A percentile compares a stretch with the other conserved stretches of the same genome.
Evolutionary conservation across 2,329 filamentous ascomycete genomes (phyloP).

Genomic region (Mycosphaerella arachidis): DNA sequence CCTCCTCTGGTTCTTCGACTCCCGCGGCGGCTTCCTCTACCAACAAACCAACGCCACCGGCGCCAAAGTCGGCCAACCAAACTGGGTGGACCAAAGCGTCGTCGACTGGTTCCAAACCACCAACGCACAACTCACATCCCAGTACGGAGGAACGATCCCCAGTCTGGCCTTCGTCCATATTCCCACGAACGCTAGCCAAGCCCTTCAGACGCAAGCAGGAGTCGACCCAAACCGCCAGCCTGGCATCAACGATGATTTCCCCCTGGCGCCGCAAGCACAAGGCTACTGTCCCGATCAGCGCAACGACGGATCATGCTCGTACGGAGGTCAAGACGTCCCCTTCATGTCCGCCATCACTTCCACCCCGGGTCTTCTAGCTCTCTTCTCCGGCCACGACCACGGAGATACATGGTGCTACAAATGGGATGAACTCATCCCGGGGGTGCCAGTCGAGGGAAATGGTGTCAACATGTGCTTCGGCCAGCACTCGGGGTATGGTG

Average conservation of each 20-base stretch:
- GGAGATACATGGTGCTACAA: constrained; percentile 34
- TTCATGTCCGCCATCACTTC: constrained; percentile 61
- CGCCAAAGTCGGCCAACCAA: constrained; percentile 31
- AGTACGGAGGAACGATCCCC: constrained; percentile 35
- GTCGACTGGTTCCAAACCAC: constrained; percentile 44
- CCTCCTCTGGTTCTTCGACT: constrained; percentile 71
- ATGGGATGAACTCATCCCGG: constrained; percentile 26
- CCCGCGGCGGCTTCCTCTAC: constrained; percentile 51
- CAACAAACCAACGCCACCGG: constrained; percentile 39
- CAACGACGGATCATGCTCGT: constrained; percentile 33
- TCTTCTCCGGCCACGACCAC: constrained; percentile 63
- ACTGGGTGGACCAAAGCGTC: constrained; percentile 45
- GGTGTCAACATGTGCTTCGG: constrained; percentile 33
- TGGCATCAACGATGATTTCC: constrained; percentile 44
- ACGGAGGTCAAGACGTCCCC: constrained; percentile 49
- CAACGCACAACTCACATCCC: constrained; percentile 9
- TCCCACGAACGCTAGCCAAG: constrained; percentile 41
- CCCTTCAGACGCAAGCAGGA: constrained; percentile 39
- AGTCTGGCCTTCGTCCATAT: constrained; percentile 56
- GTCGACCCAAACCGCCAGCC: constrained; percentile 42
- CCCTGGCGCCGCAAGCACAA: constrained; percentile 40
- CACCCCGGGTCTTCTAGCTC: constrained; percentile 51
- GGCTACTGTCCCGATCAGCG: constrained; percentile 33
- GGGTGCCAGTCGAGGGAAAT: constrained; percentile 29
- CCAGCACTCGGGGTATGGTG: constrained; percentile 31